Evolutionary conservation across 352 stramenopile species (phyloP).

Genomic region (Sclerospora graminicola): DNA sequence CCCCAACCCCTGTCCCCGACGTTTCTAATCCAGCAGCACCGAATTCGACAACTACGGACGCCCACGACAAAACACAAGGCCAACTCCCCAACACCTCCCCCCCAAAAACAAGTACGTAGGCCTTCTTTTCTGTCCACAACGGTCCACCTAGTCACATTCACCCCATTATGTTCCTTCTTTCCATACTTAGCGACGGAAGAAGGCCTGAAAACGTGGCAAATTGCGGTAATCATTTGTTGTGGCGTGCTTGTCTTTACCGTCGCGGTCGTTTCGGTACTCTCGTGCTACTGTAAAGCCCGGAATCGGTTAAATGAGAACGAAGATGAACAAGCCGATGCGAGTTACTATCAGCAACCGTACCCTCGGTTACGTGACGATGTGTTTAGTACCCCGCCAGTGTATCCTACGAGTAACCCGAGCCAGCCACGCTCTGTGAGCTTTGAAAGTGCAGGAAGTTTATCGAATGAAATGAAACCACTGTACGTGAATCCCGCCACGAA

Average conservation of each 20-base stretch:
- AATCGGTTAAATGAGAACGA: conserved; percentile 43
- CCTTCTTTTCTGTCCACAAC: no score
- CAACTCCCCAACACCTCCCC: no score
- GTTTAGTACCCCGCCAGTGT: conserved; percentile 11
- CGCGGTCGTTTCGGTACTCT: conserved; percentile 36
- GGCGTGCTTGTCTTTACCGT: conserved; percentile 38
- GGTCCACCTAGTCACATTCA: no score
- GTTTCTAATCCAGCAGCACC: background rate
- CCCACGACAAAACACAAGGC: background rate
- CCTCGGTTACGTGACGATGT: conserved; percentile 6
- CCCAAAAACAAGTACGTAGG: no score
- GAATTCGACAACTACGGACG: no score
- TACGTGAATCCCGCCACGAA: conserved; percentile 21
- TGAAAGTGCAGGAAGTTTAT: conserved; percentile 12
- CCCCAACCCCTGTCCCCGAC: conserved; percentile 2
- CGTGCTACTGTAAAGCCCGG: conserved; percentile 46
- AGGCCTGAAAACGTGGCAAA: conserved; percentile 39
- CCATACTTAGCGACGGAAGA: conserved; percentile 11
- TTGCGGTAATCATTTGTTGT: conserved; percentile 49
- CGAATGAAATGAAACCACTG: conserved; percentile 19
- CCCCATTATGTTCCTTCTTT: no score
- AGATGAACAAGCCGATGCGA: conserved; percentile 26
- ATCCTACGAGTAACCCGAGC: conserved; percentile 4
- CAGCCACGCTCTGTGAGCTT: conserved; percentile 9
- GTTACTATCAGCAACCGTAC: conserved; percentile 31